Percentiles rank a stretch among this genome's conserved stretches.
Conservation (phyloP, 805 yeast species). For the Metschnikowia picachoensis region DNA sequence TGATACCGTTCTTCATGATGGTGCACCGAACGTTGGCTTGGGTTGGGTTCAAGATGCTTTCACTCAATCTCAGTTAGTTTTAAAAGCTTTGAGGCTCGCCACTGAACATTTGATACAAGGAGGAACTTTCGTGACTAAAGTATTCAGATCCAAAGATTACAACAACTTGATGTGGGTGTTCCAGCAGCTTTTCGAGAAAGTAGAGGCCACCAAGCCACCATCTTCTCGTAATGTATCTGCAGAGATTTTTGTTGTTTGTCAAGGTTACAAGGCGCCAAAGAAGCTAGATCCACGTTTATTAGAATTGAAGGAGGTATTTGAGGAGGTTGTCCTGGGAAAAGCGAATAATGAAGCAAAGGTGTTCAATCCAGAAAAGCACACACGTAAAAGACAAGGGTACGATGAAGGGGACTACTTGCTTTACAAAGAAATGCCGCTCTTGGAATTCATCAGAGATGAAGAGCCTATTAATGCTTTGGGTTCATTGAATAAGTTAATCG, state of each 20-base stretch:
- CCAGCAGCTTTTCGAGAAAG: constrained; percentile 91
- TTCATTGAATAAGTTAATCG: constrained; percentile 60
- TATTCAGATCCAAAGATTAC: constrained; percentile 98
- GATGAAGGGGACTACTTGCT: constrained; percentile 83
- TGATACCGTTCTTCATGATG: constrained; percentile 96
- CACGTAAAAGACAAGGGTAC: constrained; percentile 92
- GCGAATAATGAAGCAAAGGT: constrained; percentile 84
- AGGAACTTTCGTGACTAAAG: constrained; percentile 94
- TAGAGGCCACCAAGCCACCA: constrained; percentile 98
- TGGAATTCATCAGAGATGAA: constrained; percentile 78
- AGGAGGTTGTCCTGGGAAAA: constrained; percentile 69
- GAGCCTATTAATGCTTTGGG: constrained; percentile 86
- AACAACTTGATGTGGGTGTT: constrained; percentile 97
- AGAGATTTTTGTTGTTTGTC: constrained; percentile 96
- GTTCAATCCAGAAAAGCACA: constrained; percentile 89
- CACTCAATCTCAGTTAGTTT: constrained; percentile 92
- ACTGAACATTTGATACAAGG: constrained; percentile 88
- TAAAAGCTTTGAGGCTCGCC: constrained; percentile 90
- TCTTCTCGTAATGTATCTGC: constrained; percentile 99
- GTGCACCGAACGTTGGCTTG: constrained; percentile 99
- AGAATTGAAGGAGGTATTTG: constrained; percentile 92
- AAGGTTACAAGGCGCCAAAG: constrained; percentile 94
- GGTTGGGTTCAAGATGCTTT: constrained; percentile 99
- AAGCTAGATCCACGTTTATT: constrained; percentile 87
- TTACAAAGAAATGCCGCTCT: constrained; percentile 65